phyloP scores from a whole-genome alignment of 2,329 filamentous ascomycete genomes.

The Alternaria rosae region DNA sequence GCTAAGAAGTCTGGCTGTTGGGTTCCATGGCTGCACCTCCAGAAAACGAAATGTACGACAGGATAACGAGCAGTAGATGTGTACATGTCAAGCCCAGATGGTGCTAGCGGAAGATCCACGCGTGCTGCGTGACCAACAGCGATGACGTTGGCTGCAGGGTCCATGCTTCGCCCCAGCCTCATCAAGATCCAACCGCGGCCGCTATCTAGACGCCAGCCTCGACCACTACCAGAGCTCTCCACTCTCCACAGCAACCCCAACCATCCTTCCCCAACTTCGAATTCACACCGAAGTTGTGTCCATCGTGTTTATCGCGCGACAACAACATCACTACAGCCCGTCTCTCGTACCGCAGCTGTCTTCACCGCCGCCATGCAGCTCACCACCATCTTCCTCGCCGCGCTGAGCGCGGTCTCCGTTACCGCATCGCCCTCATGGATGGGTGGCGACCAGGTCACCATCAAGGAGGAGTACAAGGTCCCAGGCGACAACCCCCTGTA shows the following conservation, averaged over 20 bases:
- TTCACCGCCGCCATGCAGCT: conserved; percentile 42
- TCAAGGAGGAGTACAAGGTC: conserved; percentile 67
- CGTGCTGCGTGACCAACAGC: conserved; percentile 12
- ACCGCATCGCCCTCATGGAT: conserved; percentile 48
- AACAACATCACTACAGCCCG: background rate
- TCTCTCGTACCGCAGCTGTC: background rate
- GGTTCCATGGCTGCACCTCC: fast-evolving
- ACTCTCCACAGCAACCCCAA: conserved; percentile 2
- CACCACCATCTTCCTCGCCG: conserved; percentile 49
- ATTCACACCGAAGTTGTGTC: background rate
- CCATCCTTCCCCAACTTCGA: background rate
- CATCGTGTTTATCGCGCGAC: background rate
- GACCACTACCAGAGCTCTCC: conserved; percentile 15
- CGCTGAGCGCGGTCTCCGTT: conserved; percentile 56
- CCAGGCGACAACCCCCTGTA: conserved; percentile 85
- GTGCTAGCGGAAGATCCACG: conserved; percentile 2
- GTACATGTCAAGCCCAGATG: background rate
- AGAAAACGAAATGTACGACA: background rate
- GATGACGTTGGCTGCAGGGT: conserved; percentile 15
- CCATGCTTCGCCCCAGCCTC: conserved; percentile 15
- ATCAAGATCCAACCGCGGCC: conserved; percentile 2
- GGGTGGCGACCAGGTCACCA: conserved; percentile 57
- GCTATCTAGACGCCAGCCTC: conserved; percentile 15
- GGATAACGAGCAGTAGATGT: background rate
- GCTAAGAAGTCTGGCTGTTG: background rate